Base-by-base conservation (phyloP, 2,329 filamentous ascomycete species). In the Colletotrichum sansevieriae region DNA sequence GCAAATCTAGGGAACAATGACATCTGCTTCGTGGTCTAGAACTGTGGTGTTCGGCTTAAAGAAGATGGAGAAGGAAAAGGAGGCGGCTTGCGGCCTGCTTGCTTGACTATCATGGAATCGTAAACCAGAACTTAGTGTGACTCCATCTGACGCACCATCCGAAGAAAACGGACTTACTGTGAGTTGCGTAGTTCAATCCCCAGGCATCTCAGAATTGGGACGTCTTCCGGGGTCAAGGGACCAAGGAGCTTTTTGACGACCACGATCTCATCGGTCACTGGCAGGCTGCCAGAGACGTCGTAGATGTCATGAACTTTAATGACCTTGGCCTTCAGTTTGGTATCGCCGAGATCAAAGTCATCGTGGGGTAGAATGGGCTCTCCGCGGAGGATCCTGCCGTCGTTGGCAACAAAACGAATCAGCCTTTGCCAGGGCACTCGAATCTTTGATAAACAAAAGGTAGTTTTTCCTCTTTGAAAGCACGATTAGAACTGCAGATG, bases 151-250 rank as follows among this genome's bases (percentile, higher is more conserved):
- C 4, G 9, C 15, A 10, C 18, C 10, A 11, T 3, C 15, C 13
- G 0, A 13, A 25, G 4, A 11, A 11, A 4, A 2, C 4, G 13
- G 4, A 55, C 77, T 66, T 66, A 82, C 81, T 86, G 72, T 90
- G 88, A 61, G 85, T 88, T 44, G 83, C 82, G 72, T 89, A 90
- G 72, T 90, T 90, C 33, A 90, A 73, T n/a, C 0, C 88, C 88
- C 12, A 89, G 83, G 71, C 88, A 90, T 20, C 87, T 77, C 3
- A 90, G 73, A 49, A 88, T 87, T 0, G 86, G 84, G 0, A 89
- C 84, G 58, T 89, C 85, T 2, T 77, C 75, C 10, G 75, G 76
- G 0, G 82, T 79, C 37, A 90, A 74, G 0, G 87, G 87, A 0
- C 85, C 84, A 0, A 90, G 79, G 0, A 90, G 74, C 59, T 77